Percentiles rank a stretch among this genome's conserved stretches.
These are phyloP conservation scores for Backusella luteola DNA, from an alignment of 192 early-diverging fungal genomes.

Conservation along the genomic window DNA sequence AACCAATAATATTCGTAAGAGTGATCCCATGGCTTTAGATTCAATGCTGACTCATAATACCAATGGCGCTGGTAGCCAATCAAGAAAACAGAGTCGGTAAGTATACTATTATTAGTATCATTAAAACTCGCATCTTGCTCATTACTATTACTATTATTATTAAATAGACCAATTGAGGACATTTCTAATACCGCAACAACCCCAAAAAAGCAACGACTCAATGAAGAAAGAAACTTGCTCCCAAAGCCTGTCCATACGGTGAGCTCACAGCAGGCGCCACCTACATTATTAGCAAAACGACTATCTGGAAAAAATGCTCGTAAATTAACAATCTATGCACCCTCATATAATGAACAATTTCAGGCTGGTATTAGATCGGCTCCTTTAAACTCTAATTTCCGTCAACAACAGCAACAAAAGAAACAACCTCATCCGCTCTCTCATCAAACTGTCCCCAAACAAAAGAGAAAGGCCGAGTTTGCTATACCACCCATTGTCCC, in stretches of 20 bases:
- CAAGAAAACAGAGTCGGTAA: conserved; percentile 11
- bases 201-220: conserved; percentile 1
- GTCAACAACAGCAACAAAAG: conserved; percentile 30
- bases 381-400: conserved; percentile 42
- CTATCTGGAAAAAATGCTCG: conserved; percentile 43
- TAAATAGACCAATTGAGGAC: conserved; percentile 6
- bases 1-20: neutral
- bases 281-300: conserved; percentile 24
- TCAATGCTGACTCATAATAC: conserved; percentile 24
- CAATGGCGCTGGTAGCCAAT: conserved; percentile 18
- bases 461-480: conserved; percentile 18
- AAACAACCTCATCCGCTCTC: conserved; percentile 20
- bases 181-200: neutral
- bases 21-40: conserved; percentile 32
- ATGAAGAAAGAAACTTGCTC: neutral
- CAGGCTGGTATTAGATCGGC: conserved; percentile 45
- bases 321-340: conserved; percentile 49
- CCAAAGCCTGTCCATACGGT: conserved; percentile 20
- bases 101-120: neutral
- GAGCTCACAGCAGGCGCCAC: conserved; percentile 12
- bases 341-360: conserved; percentile 44
- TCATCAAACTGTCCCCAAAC: neutral
- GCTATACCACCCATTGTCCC: conserved; percentile 35
- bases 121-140: neutral
- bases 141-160: neutral